Percentiles rank a stretch among this genome's conserved stretches.
These are phyloP conservation scores for Clavispora carvajalis DNA, from an alignment of 805 yeast genomes.

Conservation along the genomic window DNA sequence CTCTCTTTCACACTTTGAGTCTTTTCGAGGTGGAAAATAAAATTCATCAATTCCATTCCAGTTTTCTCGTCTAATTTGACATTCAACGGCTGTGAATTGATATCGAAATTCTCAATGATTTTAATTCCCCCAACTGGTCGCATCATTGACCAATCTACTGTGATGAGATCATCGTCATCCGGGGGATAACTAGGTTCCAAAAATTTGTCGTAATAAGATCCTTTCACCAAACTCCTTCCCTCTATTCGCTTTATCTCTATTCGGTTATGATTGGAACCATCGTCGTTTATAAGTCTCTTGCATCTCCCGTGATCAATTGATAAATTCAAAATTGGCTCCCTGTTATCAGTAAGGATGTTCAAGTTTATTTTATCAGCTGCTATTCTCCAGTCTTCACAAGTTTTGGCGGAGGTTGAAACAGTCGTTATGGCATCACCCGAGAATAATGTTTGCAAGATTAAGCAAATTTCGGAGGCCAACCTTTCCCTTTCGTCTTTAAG, in stretches of 20 bases:
- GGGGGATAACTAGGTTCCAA: slow-evolving; percentile 23
- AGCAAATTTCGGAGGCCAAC: slow-evolving; percentile 28
- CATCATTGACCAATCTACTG: slow-evolving; percentile 39
- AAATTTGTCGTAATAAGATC: slow-evolving; percentile 28
- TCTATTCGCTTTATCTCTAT: slow-evolving; percentile 34
- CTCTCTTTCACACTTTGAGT: slow-evolving; percentile 8
- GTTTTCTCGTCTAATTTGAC: slow-evolving; percentile 36
- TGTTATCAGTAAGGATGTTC: slow-evolving; percentile 38
- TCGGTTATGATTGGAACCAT: slow-evolving; percentile 36
- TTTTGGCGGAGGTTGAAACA: slow-evolving; percentile 8
- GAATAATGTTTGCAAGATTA: slow-evolving; percentile 32
- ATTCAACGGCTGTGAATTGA: slow-evolving; percentile 33
- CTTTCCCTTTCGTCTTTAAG: slow-evolving; percentile 30
- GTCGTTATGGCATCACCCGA: slow-evolving; percentile 26
- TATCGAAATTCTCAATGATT: slow-evolving; percentile 34
- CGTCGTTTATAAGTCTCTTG: slow-evolving; percentile 30
- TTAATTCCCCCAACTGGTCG: slow-evolving; percentile 39
- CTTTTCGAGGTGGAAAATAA: slow-evolving; percentile 24
- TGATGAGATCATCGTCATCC: slow-evolving; percentile 18
- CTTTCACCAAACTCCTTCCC: slow-evolving; percentile 30
- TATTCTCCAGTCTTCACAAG: slow-evolving; percentile 30
- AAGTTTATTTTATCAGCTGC: slow-evolving; percentile 36
- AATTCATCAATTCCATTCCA: slow-evolving; percentile 34
- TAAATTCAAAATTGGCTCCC: slow-evolving; percentile 35
- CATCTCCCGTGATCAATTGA: slow-evolving; percentile 31